Evolutionary conservation across 192 early-diverging fungal species (phyloP).

Genomic region (Glomus cerebriforme): DNA sequence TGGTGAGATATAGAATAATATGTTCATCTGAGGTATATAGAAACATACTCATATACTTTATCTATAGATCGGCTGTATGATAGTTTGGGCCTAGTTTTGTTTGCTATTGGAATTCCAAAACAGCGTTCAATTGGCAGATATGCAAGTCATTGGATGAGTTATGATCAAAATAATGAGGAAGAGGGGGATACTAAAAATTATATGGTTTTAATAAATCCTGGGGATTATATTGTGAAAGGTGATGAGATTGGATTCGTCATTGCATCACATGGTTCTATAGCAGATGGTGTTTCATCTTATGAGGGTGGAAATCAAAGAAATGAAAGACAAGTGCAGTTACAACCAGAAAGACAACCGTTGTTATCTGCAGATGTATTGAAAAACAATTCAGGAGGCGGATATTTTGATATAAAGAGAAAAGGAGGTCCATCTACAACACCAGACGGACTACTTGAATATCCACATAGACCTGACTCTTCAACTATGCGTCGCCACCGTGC

Average conservation of each 20-base stretch:
- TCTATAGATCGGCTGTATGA: slow-evolving; percentile 20
- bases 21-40: not conserved
- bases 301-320: not conserved
- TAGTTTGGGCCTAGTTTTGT: slow-evolving; percentile 21
- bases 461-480: slow-evolving; percentile 29
- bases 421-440: not conserved
- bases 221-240: slow-evolving; percentile 34
- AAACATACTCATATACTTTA: not conserved
- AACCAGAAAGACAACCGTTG: slow-evolving; percentile 22
- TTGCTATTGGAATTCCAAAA: slow-evolving; percentile 34
- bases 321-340: not conserved
- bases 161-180: not conserved
- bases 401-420: slow-evolving; percentile 31
- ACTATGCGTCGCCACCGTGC: slow-evolving; percentile 27
- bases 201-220: slow-evolving; percentile 33
- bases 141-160: not conserved
- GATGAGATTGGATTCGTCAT: slow-evolving; percentile 36
- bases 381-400: slow-evolving; percentile 16
- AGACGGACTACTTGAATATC: slow-evolving; percentile 3
- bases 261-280: slow-evolving; percentile 6
- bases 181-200: slow-evolving; percentile 26
- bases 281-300: slow-evolving; percentile 14
- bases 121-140: slow-evolving; percentile 1
- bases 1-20: not conserved
- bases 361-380: slow-evolving; percentile 21